Conservation (phyloP, 129 eudicot species). For the Chrysanthemum lavandulifolium region DNA sequence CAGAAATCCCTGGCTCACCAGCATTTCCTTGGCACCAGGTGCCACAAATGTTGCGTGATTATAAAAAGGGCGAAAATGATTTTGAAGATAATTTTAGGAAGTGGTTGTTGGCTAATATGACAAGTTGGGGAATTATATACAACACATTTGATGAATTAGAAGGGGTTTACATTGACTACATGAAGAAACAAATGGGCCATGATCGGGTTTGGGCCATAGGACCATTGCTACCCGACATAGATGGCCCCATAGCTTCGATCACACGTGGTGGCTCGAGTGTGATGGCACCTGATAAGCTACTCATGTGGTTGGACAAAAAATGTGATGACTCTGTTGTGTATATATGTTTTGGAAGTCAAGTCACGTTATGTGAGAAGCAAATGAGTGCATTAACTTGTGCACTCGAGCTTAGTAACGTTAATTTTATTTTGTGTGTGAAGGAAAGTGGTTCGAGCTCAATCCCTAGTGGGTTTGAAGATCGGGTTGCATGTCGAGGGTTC, state of each 20-base stretch:
- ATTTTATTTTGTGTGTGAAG: conserved; percentile 30
- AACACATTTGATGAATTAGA: conserved; percentile 42
- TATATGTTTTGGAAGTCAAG: conserved; percentile 39
- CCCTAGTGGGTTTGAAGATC: conserved; percentile 41
- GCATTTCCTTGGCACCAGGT: conserved; percentile 28
- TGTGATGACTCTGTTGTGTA: conserved; percentile 25
- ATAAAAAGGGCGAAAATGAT: conserved; percentile 23
- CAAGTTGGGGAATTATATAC: conserved; percentile 36
- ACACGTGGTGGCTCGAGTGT: background rate
- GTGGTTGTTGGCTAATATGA: conserved; percentile 23
- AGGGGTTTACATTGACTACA: conserved; percentile 25
- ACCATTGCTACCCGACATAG: conserved; percentile 25
- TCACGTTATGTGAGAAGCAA: conserved; percentile 20
- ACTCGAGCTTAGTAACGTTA: conserved; percentile 18
- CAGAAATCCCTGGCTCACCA: conserved; percentile 34
- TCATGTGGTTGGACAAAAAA: conserved; percentile 34
- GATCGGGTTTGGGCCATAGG: conserved; percentile 50
- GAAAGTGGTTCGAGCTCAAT: conserved; percentile 15
- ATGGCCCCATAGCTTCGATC: background rate
- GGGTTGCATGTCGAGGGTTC: conserved; percentile 41
- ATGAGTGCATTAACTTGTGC: conserved; percentile 20
- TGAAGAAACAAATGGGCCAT: conserved; percentile 33
- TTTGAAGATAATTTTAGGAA: conserved; percentile 24
- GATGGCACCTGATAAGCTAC: conserved; percentile 15
- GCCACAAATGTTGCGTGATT: background rate